Evolutionary conservation across 2,329 filamentous ascomycete species (phyloP).

Genomic region (Huntiella savannae): DNA sequence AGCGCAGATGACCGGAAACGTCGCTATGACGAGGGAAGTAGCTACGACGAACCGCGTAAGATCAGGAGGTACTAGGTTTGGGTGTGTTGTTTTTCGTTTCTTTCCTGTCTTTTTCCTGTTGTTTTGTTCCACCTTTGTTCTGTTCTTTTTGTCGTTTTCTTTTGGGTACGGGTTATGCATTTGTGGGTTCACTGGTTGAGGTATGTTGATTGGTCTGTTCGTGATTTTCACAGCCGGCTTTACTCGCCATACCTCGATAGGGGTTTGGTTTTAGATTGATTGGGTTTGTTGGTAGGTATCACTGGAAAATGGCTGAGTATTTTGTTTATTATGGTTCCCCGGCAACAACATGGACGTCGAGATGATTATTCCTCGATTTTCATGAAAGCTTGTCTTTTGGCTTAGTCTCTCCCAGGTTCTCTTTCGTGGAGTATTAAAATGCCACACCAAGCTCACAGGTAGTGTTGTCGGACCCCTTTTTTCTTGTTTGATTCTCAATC

Average conservation of each 20-base stretch:
- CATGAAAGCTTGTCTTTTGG: too few relatives aligned
- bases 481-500: neutral
- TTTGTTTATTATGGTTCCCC: neutral
- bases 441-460: too few relatives aligned
- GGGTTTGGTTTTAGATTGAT: neutral
- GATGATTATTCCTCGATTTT: too few relatives aligned
- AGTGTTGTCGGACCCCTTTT: too few relatives aligned
- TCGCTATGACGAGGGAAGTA: conserved; percentile 58
- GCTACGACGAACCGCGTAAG: conserved; percentile 60
- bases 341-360: too few relatives aligned
- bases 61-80: conserved; percentile 39
- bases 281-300: conserved; percentile 4
- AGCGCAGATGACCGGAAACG: conserved; percentile 41
- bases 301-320: conserved; percentile 9
- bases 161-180: neutral
- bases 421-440: too few relatives aligned
- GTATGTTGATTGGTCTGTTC: too few relatives aligned
- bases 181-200: too few relatives aligned
- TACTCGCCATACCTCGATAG: neutral
- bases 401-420: too few relatives aligned
- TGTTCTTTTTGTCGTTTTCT: neutral
- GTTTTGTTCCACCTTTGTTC: conserved; percentile 15
- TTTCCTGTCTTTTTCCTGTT: conserved; percentile 15
- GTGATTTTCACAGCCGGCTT: too few relatives aligned
- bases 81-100: conserved; percentile 3